Evolutionary conservation across 2,329 filamentous ascomycete genomes (phyloP).

Genomic region (Claviceps pazoutovae): DNA sequence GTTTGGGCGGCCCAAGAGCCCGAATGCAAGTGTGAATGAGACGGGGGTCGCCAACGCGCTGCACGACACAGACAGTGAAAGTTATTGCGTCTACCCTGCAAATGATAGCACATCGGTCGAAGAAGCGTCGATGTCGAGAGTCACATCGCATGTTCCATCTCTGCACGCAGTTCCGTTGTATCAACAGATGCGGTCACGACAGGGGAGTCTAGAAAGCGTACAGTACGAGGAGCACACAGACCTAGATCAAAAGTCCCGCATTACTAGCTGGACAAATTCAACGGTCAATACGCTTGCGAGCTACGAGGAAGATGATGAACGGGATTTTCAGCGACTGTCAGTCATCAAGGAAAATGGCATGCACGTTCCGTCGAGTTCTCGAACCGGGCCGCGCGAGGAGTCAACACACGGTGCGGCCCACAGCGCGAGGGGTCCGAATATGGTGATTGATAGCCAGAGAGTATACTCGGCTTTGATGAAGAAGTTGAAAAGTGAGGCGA

Average conservation of each 20-base stretch:
- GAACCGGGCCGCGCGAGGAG: background rate
- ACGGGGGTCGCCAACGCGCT: constrained; percentile 4
- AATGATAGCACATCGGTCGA: constrained; percentile 22
- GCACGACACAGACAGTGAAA: constrained; percentile 15
- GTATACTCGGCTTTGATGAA: constrained; percentile 54
- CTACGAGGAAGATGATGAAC: constrained; percentile 23
- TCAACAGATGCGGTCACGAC: constrained; percentile 35
- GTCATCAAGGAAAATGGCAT: constrained; percentile 45
- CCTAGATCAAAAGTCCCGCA: constrained; percentile 44
- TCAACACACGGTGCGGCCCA: background rate
- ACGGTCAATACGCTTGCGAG: constrained; percentile 40
- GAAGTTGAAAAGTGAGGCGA: constrained; percentile 29
- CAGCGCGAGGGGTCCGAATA: constrained; percentile 9
- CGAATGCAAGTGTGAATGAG: constrained; percentile 5
- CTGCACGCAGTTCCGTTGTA: constrained; percentile 32
- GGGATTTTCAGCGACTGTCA: constrained; percentile 45
- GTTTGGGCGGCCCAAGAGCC: constrained; percentile 16
- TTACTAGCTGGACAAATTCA: constrained; percentile 61
- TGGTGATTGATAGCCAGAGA: constrained; percentile 37
- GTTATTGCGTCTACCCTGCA: constrained; percentile 18
- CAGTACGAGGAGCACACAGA: constrained; percentile 23
- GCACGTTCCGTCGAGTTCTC: constrained; percentile 24
- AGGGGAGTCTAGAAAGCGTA: constrained; percentile 41
- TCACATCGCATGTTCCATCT: constrained; percentile 35
- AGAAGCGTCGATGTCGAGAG: constrained; percentile 31